Percentiles rank a stretch among this genome's conserved stretches.
Conservation (phyloP, 768 basidiomycete species). For the Rhizopogon vesiculosus region DNA sequence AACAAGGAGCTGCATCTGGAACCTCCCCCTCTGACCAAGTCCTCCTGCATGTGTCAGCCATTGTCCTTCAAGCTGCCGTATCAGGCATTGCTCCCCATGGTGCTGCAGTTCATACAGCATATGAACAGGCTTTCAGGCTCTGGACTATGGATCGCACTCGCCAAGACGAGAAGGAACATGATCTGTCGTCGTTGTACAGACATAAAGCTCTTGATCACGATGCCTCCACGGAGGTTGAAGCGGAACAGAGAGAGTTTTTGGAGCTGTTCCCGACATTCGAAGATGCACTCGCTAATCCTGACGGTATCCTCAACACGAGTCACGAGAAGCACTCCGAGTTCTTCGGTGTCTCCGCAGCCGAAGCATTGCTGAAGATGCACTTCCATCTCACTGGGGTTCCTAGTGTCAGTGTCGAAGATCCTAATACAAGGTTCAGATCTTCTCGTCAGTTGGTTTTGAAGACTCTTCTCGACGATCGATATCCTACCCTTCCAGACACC, state of each 20-base stretch:
- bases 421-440: slow-evolving; percentile 23
- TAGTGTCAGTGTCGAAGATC: not conserved
- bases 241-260: slow-evolving; percentile 81
- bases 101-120: slow-evolving; percentile 40
- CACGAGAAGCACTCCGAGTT: slow-evolving; percentile 7
- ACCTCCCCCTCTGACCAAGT: slow-evolving; percentile 36
- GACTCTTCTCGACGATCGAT: slow-evolving; percentile 26
- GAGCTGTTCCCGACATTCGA: slow-evolving; percentile 84
- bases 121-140: slow-evolving; percentile 69
- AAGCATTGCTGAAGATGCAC: slow-evolving; percentile 45
- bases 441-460: slow-evolving; percentile 30
- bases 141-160: slow-evolving; percentile 82
- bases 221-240: slow-evolving; percentile 61
- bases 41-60: slow-evolving; percentile 44
- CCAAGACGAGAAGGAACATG: slow-evolving; percentile 57
- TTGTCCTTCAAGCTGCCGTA: slow-evolving; percentile 24
- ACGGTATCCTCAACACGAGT: slow-evolving; percentile 1
- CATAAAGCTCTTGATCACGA: slow-evolving; percentile 48
- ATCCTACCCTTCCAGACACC: slow-evolving; percentile 29
- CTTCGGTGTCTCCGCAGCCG: slow-evolving; percentile 22
- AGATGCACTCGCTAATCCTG: slow-evolving; percentile 37
- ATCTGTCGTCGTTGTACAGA: slow-evolving; percentile 75
- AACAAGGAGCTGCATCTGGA: slow-evolving; percentile 19
- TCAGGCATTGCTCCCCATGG: slow-evolving; percentile 1
- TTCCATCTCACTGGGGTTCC: slow-evolving; percentile 32